phyloP scores from a whole-genome alignment of 768 basidiomycete species.

The Termitomyces sp. region DNA sequence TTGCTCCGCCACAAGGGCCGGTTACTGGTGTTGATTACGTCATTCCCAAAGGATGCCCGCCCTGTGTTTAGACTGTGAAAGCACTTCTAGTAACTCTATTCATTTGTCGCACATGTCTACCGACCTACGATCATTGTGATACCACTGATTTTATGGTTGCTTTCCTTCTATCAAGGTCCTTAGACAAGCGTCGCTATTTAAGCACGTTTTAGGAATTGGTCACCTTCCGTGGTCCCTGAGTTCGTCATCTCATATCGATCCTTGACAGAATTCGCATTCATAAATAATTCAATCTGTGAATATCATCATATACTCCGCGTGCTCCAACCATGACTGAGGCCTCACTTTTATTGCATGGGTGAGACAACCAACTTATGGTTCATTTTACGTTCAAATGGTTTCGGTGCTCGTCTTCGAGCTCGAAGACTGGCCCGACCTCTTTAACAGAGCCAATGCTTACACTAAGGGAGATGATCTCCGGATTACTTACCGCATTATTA shows the following conservation, averaged over 20 bases:
- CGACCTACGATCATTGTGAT: no score
- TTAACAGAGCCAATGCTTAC: neutral
- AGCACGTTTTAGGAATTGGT: no score
- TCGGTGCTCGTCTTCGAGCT: neutral
- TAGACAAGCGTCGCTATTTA: no score
- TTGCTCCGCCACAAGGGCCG: neutral
- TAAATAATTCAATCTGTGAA: neutral
- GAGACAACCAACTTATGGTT: neutral
- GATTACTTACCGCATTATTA: neutral
- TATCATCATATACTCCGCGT: neutral
- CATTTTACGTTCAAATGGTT: no score
- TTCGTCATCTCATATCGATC: neutral
- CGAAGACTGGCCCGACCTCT: neutral
- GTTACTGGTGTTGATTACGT: neutral
- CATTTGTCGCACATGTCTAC: no score
- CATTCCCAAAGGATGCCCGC: no score
- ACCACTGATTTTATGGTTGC: no score
- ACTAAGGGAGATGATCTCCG: neutral
- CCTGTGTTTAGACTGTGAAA: no score
- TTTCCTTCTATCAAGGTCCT: no score
- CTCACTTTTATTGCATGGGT: neutral
- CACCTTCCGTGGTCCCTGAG: neutral
- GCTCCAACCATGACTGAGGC: neutral
- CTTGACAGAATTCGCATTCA: neutral
- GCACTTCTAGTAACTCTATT: no score